Evolutionary conservation across 768 basidiomycete species (phyloP).

Genomic region (Tylopilus sp.): DNA sequence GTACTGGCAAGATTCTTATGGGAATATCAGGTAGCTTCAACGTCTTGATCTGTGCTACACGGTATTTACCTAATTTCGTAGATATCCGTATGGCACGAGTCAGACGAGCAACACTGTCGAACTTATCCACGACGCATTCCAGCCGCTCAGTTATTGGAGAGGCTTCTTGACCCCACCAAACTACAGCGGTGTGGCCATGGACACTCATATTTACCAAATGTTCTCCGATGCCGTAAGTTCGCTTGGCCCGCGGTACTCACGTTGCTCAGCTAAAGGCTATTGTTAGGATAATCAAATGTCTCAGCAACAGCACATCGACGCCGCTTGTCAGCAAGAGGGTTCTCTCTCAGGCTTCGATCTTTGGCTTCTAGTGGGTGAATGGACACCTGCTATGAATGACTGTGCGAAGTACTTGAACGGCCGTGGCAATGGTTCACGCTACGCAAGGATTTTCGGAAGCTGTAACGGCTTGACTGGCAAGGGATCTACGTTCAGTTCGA

Average conservation of each 20-base stretch:
- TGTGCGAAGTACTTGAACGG: constrained; percentile 69
- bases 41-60: neutral
- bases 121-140: constrained; percentile 78
- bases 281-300: constrained; percentile 48
- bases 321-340: constrained; percentile 50
- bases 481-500: constrained; percentile 68
- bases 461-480: constrained; percentile 72
- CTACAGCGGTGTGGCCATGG: constrained; percentile 68
- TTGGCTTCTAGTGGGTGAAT: constrained; percentile 88
- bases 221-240: constrained; percentile 54
- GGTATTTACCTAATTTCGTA: constrained; percentile 12
- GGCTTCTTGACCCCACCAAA: constrained; percentile 54
- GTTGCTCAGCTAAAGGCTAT: neutral
- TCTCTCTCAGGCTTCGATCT: constrained; percentile 54
- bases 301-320: constrained; percentile 53
- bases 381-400: constrained; percentile 75
- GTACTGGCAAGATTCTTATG: constrained; percentile 75
- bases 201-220: constrained; percentile 78
- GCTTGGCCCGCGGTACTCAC: neutral
- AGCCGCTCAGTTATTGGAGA: constrained; percentile 65
- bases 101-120: constrained; percentile 55
- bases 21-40: constrained; percentile 56
- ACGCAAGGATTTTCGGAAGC: constrained; percentile 70
- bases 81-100: constrained; percentile 41
- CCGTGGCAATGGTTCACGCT: constrained; percentile 64